These are phyloP conservation scores for Psidium friedrichsthalianum DNA, from an alignment of 345 rosid species.

Conservation along the genomic window DNA sequence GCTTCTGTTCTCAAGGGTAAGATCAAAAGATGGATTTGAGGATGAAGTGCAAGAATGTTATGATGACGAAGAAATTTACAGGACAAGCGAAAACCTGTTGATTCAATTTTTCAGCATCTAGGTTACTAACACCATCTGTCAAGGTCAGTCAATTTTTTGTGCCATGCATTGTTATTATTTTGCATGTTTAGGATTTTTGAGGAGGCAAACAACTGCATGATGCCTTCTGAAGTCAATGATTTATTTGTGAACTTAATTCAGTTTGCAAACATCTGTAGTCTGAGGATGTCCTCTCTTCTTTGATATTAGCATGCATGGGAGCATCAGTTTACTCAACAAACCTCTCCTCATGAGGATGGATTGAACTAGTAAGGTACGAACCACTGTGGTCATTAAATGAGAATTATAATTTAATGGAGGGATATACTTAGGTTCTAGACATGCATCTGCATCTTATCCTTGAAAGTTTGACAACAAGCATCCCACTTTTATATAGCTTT, in stretches of 20 bases:
- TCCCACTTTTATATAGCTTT: background rate
- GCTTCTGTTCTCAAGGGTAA: conserved; percentile 29
- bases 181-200: background rate
- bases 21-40: conserved; percentile 3
- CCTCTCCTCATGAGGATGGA: background rate
- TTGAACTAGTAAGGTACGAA: background rate
- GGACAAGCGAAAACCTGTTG: conserved; percentile 54
- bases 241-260: background rate
- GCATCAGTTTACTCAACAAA: background rate
- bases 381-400: background rate
- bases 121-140: conserved; percentile 88
- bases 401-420: background rate
- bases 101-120: conserved; percentile 63
- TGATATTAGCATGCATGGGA: background rate
- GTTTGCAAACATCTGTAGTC: background rate
- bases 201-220: background rate
- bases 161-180: background rate
- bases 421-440: background rate
- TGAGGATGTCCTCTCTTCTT: background rate
- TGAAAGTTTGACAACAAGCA: background rate
- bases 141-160: conserved; percentile 35
- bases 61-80: conserved; percentile 40
- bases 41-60: conserved; percentile 37
- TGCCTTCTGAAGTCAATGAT: background rate
- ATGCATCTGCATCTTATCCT: background rate